phyloP scores from a whole-genome alignment of 768 basidiomycete species.

The Flagelloscypha sp. region DNA sequence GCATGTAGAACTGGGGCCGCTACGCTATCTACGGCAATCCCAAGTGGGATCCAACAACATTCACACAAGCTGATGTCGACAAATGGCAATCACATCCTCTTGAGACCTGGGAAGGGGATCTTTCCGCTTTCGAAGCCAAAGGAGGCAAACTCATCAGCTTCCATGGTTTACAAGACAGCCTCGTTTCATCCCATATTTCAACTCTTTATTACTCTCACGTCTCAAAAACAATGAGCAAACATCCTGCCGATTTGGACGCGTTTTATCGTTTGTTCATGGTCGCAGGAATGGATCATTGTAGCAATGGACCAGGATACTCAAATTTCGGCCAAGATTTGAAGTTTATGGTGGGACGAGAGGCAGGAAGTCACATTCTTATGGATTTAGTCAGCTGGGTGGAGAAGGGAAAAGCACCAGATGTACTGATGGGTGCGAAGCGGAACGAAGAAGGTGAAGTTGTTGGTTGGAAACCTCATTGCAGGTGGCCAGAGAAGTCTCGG shows the following conservation, averaged over 20 bases:
- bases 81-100: slow-evolving; percentile 5
- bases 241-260: slow-evolving; percentile 10
- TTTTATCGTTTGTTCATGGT: slow-evolving; percentile 20
- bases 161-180: slow-evolving; percentile 13
- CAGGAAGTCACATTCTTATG: slow-evolving; percentile 6
- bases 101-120: slow-evolving; percentile 11
- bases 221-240: slow-evolving; percentile 10
- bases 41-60: slow-evolving; percentile 3
- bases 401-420: slow-evolving; percentile 6
- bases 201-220: slow-evolving; percentile 14
- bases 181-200: slow-evolving; percentile 16
- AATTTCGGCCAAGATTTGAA: slow-evolving; percentile 9
- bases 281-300: slow-evolving; percentile 20
- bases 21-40: slow-evolving; percentile 10
- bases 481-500: too few relatives aligned
- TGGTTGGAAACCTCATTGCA: too few relatives aligned
- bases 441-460: too few relatives aligned
- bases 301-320: slow-evolving; percentile 11
- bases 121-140: slow-evolving; percentile 13
- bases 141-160: slow-evolving; percentile 20
- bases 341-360: not conserved
- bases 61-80: slow-evolving; percentile 1
- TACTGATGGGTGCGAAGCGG: slow-evolving; percentile 4
- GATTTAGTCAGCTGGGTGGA: slow-evolving; percentile 11
- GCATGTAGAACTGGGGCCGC: slow-evolving; percentile 8